Conservation (phyloP, 306 rosid genomes). For the barrel medic (Medicago truncatula) region MtrunA17r5.0-ANR NC_053047.1:2375501-2376000, state of each 20-base stretch:
- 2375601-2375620: conserved; percentile 73
- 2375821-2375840: no score
- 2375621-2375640: conserved; percentile 91
- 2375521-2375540: conserved; percentile 72
- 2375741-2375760: conserved; percentile 86
- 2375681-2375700: conserved; percentile 88
- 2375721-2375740: conserved; percentile 84
- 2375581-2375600: conserved; percentile 56
- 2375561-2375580: conserved; percentile 63
- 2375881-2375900: conserved; percentile 86
- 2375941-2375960: conserved; percentile 78
- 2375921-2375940: conserved; percentile 76
- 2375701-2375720: conserved; percentile 84
- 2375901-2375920: conserved; percentile 73
- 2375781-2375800: background rate
- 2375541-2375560: conserved; percentile 56
- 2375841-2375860: no score
- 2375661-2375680: conserved; percentile 82
- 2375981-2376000: conserved; percentile 84
- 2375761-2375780: conserved; percentile 67
- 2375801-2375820: background rate
- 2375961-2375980: conserved; percentile 85
- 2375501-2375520: conserved; percentile 71
- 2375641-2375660: conserved; percentile 74
- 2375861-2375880: conserved; percentile 58